These are phyloP conservation scores for Ophiostoma perfectum DNA, from an alignment of 2,329 filamentous ascomycete genomes.

Conservation along the genomic window DNA sequence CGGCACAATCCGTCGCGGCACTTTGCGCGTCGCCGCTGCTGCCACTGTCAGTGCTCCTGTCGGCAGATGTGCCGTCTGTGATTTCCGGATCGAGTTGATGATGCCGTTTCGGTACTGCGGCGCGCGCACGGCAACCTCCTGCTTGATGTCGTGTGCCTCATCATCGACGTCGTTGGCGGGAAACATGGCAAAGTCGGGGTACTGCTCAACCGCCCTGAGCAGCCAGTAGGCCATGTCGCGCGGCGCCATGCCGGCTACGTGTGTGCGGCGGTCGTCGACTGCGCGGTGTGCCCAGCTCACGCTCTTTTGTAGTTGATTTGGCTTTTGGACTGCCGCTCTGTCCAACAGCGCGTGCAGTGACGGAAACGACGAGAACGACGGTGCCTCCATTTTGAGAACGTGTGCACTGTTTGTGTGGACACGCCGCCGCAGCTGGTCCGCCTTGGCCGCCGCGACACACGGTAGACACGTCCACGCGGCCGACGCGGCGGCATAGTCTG, in stretches of 20 bases:
- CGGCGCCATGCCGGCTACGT: conserved; percentile 53
- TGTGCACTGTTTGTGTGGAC: neutral
- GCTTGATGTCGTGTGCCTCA: conserved; percentile 16
- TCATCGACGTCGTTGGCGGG: conserved; percentile 30
- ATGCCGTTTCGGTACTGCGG: conserved; percentile 21
- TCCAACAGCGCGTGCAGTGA: neutral
- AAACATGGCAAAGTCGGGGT: conserved; percentile 64
- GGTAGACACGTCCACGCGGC: conserved; percentile 56
- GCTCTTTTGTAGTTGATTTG: neutral
- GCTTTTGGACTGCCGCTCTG: neutral
- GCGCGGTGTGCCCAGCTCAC: neutral
- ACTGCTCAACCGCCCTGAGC: conserved; percentile 53
- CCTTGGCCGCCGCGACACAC: neutral
- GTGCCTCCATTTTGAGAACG: neutral
- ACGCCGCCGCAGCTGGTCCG: neutral
- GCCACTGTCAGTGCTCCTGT: neutral
- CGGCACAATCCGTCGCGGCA: neutral
- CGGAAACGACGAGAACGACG: neutral
- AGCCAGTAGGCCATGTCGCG: conserved; percentile 60
- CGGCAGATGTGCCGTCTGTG: neutral
- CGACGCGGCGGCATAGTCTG: conserved; percentile 45
- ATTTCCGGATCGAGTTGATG: conserved; percentile 22
- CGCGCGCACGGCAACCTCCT: neutral
- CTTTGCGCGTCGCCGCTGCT: neutral
- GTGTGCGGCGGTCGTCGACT: neutral